Percentiles rank a stretch among this genome's conserved stretches.
These are phyloP conservation scores for Xylariaceae sp. DNA, from an alignment of 2,329 filamentous ascomycete genomes.

Conservation along the genomic window DNA sequence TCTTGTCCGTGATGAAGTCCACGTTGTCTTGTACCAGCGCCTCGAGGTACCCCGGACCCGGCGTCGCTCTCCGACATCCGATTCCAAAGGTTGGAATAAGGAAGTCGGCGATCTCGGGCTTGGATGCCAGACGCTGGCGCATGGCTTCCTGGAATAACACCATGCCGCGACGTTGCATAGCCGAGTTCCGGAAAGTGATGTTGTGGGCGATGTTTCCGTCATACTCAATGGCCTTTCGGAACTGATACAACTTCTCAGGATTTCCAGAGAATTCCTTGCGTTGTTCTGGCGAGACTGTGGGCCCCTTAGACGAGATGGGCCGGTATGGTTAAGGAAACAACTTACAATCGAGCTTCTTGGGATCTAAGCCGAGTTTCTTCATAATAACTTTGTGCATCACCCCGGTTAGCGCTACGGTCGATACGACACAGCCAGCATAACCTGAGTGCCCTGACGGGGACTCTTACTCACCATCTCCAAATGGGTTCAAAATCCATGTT, in stretches of 20 bases:
- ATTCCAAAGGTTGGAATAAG: slow-evolving; percentile 40
- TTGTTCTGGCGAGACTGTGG: slow-evolving; percentile 35
- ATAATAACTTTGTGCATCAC: slow-evolving; percentile 28
- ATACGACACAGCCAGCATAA: too few species aligned
- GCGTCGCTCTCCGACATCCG: slow-evolving; percentile 42
- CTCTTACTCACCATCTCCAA: slow-evolving; percentile 37
- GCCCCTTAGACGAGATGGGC: background rate
- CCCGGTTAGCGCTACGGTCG: background rate
- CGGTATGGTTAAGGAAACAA: slow-evolving; percentile 1
- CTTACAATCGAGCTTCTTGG: slow-evolving; percentile 35
- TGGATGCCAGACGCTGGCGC: slow-evolving; percentile 35
- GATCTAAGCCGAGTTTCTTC: slow-evolving; percentile 38
- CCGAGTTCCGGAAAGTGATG: slow-evolving; percentile 33
- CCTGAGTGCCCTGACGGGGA: too few species aligned
- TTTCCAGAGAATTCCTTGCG: slow-evolving; percentile 33
- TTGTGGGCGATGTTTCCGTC: slow-evolving; percentile 40
- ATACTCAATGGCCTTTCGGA: slow-evolving; percentile 41
- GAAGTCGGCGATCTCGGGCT: slow-evolving; percentile 39
- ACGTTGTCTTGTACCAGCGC: slow-evolving; percentile 38
- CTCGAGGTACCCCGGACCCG: slow-evolving; percentile 42
- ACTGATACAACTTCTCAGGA: slow-evolving; percentile 34
- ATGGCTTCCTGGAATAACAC: slow-evolving; percentile 34
- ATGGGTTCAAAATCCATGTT: slow-evolving; percentile 45
- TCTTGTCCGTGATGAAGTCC: slow-evolving; percentile 33
- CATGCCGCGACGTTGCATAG: slow-evolving; percentile 31